Evolutionary conservation across 1,284 basidiomycete genomes (phyloP), one percentile per base, ranked within the genome.

Genomic region (Trametes versicolor): DNA sequence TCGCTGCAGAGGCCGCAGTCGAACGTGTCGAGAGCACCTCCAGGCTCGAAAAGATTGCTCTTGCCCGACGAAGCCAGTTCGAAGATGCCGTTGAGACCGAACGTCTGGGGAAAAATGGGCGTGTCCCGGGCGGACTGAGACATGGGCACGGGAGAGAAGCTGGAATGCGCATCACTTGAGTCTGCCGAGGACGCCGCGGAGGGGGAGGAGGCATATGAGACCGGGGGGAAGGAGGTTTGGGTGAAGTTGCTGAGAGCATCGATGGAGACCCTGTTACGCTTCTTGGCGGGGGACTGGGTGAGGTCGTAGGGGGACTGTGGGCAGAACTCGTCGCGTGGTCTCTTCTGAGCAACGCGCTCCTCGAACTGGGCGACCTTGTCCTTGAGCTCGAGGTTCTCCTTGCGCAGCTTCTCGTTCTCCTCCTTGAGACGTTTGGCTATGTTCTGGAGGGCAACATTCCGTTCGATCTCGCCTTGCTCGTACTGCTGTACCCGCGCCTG

Each of bases 401-500:
- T 79, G 50, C 85, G 85, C n/a, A 95, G 82, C 29, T 79, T 80
- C 62, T 91, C 89, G 66, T 97, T 97, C 76, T 97, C 95, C 67
- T 94, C 92, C 79, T 96, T 97, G 64, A 95, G 85, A 29, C 90
- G 89, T 76, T 95, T 93, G 27, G 94, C 94, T 60, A 95, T 88
- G 64, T 87, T 90, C 76, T 96, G 95, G 25, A 97, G 82, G 50
- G 93, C 92, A 55, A 96, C 88, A 73, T 94, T 96, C 58, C 94
- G 90, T 76, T 96, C 93, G 53, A 96, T 91, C 76, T 96, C 95
- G 45, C 95, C 94, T 71, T 94, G 92, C 76, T 97, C 95, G 73
- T 95, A 96, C 45, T 88, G 87, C 68, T 93, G 89, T 56, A 97
- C 83, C 51, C 94, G 91, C 65, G 94, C 92, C 79, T 97, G 94